phyloP scores from a whole-genome alignment of 2,329 filamentous ascomycete species.

The Fusarium algeriense region DNA sequence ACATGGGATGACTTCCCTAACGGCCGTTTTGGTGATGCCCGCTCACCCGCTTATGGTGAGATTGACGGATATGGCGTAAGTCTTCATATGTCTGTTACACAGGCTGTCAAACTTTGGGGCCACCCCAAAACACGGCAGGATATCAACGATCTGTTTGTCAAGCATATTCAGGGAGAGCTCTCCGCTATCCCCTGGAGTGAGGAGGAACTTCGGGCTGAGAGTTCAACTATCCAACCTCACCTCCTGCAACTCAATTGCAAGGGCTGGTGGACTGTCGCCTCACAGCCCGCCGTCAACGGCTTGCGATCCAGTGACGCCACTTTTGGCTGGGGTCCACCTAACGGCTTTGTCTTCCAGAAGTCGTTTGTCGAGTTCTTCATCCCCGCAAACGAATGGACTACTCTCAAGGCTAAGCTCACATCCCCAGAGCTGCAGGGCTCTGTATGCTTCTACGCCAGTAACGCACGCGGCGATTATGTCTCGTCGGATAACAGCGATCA shows the following conservation, averaged over 20 bases:
- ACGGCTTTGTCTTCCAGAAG: constrained; percentile 98
- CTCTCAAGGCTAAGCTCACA: constrained; percentile 72
- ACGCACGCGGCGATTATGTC: constrained; percentile 80
- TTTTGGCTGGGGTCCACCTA: constrained; percentile 93
- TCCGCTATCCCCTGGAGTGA: constrained; percentile 93
- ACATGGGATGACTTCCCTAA: constrained; percentile 99
- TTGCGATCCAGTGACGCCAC: constrained; percentile 79
- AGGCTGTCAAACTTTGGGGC: constrained; percentile 88
- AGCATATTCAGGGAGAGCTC: constrained; percentile 83
- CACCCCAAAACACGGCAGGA: constrained; percentile 77
- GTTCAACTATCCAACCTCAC: constrained; percentile 80
- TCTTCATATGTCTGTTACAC: constrained; percentile 87
- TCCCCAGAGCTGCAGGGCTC: constrained; percentile 70
- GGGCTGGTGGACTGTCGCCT: constrained; percentile 97
- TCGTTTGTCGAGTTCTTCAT: constrained; percentile 98
- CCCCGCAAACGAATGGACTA: constrained; percentile 76
- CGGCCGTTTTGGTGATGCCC: constrained; percentile 92
- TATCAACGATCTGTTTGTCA: constrained; percentile 83
- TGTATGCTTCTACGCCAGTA: constrained; percentile 90
- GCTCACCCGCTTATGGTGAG: constrained; percentile 93
- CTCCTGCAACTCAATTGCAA: constrained; percentile 81
- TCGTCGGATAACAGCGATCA: constrained; percentile 70
- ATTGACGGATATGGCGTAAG: constrained; percentile 99
- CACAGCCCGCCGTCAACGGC: constrained; percentile 93
- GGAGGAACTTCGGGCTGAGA: constrained; percentile 87